Base-by-base conservation (phyloP, 805 yeast species). In the Starmerella roubikii region DNA sequence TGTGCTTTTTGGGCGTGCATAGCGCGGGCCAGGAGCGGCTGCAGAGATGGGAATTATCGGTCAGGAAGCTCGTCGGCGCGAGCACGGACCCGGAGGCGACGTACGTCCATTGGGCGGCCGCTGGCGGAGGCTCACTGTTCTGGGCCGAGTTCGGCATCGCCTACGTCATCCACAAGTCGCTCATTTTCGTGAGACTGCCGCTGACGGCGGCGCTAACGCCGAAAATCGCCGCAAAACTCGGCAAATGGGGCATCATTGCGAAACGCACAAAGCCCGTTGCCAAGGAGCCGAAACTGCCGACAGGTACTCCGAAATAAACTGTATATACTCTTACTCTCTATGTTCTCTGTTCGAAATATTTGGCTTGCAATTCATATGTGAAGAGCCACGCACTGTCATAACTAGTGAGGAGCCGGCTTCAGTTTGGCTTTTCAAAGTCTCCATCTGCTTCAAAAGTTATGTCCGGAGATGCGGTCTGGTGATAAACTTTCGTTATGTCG, bases 151-250 rank as follows among this genome's bases (percentile, higher is more conserved):
- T 84, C 49, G 76, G 81, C 11, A 70, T 91, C 37, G 97, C 97
- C 0, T 91, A 91, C 56, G 94, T 94, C 2, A 64, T 91, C 33
- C 97, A 91, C 64, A 91, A 91, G 62, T 72, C 86, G 4, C 67
- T 91, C 46, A 71, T 88, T 19, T 72, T 88, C 44, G 69, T 91
- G 30, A 70, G 98, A 46, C 63, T 91, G 4, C 98, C 98, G 12
- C 58, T 84, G 23, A 79, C 96, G 0, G 95, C 95, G 0, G 93
- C 94, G 2, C 69, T 86, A 11, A 85, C 96, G 0, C 98, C 98
- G 5, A 55, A 73, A 1, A 68, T 84, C 2, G 94, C 84, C 4
- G 64, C 59, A 37, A 54, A 63, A 34, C 67, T 88, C 45, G 71
- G 80, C 41, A 61, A 68, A 18, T 74, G 83, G 80, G 95, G 94